These are phyloP conservation scores for Xylariaceae sp. DNA, from an alignment of 2,329 filamentous ascomycete species.

Conservation along the genomic window DNA sequence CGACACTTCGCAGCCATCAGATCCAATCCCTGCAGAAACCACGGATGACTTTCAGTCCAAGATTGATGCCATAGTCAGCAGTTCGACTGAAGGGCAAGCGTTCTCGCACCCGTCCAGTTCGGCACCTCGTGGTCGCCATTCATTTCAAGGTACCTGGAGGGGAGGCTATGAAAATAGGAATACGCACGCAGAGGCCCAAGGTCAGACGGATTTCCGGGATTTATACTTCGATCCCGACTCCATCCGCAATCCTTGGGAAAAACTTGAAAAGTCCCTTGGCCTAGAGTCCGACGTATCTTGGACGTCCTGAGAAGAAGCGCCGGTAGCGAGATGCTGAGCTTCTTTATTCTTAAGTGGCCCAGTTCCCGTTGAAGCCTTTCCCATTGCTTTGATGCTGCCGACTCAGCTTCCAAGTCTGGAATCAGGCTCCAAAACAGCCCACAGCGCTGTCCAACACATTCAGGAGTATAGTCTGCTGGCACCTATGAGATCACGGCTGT, in stretches of 20 bases:
- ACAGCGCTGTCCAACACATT: background rate
- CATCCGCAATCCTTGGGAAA: slow-evolving; percentile 68
- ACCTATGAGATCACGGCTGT: background rate
- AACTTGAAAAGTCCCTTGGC: slow-evolving; percentile 45
- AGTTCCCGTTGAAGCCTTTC: background rate
- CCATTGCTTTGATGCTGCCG: background rate
- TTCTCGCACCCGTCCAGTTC: slow-evolving; percentile 7
- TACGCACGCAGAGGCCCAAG: slow-evolving; percentile 22
- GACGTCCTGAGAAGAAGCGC: slow-evolving; percentile 35
- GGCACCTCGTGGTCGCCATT: background rate
- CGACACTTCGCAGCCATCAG: slow-evolving; percentile 33
- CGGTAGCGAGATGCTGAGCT: slow-evolving; percentile 12
- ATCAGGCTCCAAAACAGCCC: slow-evolving; percentile 3
- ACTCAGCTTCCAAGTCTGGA: slow-evolving; percentile 1
- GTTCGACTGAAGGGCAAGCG: slow-evolving; percentile 4
- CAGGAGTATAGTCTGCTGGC: slow-evolving; percentile 1
- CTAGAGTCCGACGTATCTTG: slow-evolving; percentile 43
- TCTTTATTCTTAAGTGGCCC: background rate
- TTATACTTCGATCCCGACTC: slow-evolving; percentile 66
- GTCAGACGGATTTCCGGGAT: slow-evolving; percentile 53
- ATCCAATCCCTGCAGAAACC: slow-evolving; percentile 13
- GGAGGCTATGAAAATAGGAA: slow-evolving; percentile 18
- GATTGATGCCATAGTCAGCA: slow-evolving; percentile 28
- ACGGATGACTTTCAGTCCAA: slow-evolving; percentile 23
- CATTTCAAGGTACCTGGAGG: slow-evolving; percentile 17